These are phyloP conservation scores for Fusarium miscanthi DNA, from an alignment of 2,329 filamentous ascomycete genomes.

Conservation along the genomic window DNA sequence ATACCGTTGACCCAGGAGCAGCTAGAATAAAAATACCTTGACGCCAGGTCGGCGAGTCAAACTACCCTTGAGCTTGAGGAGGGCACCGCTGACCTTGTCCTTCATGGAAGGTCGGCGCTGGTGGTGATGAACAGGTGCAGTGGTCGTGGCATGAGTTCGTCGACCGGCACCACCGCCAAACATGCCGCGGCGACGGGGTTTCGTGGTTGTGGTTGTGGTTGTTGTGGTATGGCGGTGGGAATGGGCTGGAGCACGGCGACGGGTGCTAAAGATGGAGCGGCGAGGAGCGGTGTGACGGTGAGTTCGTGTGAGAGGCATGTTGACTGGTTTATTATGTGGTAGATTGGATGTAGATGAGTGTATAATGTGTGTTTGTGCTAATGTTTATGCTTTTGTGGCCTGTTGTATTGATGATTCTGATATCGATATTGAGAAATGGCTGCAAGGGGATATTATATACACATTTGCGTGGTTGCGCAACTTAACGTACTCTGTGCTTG, in stretches of 20 bases:
- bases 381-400: conserved; percentile 9
- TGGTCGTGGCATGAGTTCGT: conserved; percentile 51
- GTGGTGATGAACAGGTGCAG: conserved; percentile 65
- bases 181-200: conserved; percentile 55
- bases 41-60: conserved; percentile 75
- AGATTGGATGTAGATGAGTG: background rate
- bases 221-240: conserved; percentile 47
- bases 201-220: conserved; percentile 53
- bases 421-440: background rate
- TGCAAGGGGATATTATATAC: conserved; percentile 26
- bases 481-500: background rate
- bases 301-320: conserved; percentile 50
- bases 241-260: conserved; percentile 41
- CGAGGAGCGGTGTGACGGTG: conserved; percentile 43
- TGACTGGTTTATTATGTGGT: background rate
- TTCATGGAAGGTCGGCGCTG: conserved; percentile 75
- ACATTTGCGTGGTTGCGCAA: background rate
- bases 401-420: conserved; percentile 4
- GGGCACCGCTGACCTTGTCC: conserved; percentile 81
- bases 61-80: conserved; percentile 78
- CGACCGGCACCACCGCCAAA: conserved; percentile 55
- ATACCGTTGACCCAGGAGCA: background rate
- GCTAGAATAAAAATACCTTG: conserved; percentile 65
- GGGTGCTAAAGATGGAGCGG: conserved; percentile 43
- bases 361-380: background rate